phyloP scores from a whole-genome alignment of 495 filamentous ascomycete genomes.

The Penicillium atrosanguineum region DNA sequence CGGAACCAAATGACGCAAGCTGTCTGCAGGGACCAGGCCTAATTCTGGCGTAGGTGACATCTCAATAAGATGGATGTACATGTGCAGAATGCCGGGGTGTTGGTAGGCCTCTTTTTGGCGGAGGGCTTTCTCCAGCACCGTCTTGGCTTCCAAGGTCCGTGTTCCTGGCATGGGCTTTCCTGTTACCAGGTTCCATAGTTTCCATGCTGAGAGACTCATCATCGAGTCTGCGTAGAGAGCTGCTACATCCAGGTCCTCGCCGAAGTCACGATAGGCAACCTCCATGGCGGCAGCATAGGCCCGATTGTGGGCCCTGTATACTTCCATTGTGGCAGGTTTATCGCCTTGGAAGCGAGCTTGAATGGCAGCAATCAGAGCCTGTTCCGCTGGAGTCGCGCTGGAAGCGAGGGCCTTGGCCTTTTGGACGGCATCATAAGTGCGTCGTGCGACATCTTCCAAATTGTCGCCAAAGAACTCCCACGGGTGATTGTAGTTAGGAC shows the following conservation, averaged over 20 bases:
- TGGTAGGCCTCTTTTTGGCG: slow-evolving; percentile 24
- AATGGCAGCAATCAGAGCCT: slow-evolving; percentile 55
- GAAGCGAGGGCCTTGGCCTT: slow-evolving; percentile 35
- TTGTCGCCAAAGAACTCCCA: slow-evolving; percentile 62
- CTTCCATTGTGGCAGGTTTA: slow-evolving; percentile 24
- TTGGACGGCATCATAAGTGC: slow-evolving; percentile 40
- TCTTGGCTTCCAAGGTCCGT: slow-evolving; percentile 55
- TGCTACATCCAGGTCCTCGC: slow-evolving; percentile 56
- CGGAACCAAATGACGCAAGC: slow-evolving; percentile 58
- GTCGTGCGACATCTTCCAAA: slow-evolving; percentile 35
- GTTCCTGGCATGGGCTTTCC: slow-evolving; percentile 55
- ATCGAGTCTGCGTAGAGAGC: slow-evolving; percentile 60
- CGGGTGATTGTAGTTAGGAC: slow-evolving; percentile 71
- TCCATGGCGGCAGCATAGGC: slow-evolving; percentile 60
- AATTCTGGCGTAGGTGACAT: slow-evolving; percentile 60
- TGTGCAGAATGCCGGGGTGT: slow-evolving; percentile 61
- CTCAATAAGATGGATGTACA: slow-evolving; percentile 69
- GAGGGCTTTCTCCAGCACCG: slow-evolving; percentile 55
- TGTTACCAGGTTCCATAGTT: slow-evolving; percentile 58
- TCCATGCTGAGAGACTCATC: slow-evolving; percentile 65
- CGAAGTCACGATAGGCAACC: slow-evolving; percentile 47
- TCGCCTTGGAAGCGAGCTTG: slow-evolving; percentile 50
- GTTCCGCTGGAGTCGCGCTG: slow-evolving; percentile 42
- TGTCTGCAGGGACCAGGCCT: slow-evolving; percentile 52
- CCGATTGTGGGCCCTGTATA: slow-evolving; percentile 48